Evolutionary conservation across 2,329 filamentous ascomycete genomes (phyloP), one percentile per base, ranked within the genome.

Genomic region (Aspergillus jensenii): DNA sequence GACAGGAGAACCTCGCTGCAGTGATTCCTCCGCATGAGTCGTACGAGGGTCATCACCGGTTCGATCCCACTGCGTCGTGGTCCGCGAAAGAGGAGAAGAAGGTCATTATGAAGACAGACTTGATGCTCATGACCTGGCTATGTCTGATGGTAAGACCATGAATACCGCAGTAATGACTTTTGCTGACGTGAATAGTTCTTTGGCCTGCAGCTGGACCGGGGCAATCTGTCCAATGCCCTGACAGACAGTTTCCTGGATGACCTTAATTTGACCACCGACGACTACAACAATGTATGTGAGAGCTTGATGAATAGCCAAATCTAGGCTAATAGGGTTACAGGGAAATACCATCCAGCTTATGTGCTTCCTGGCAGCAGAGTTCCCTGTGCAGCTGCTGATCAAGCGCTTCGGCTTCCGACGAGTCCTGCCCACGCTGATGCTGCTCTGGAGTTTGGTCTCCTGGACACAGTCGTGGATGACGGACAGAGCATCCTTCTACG

Each of bases 311-410:
- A 12, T 6, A n/a, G 19, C 15, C 6, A 12, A 19, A 6, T 25
- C 23, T 9, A 23, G 8, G 17, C 31, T 15, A 35, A 12, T 3
- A 15, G 23, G 9, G 4, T 4, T 6, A 3, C 19, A 67, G 65
- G 68, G 68, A 9, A 60, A 55, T 6, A 67, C 67, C 15, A 66
- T 69, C 35, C 65, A 68, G 48, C 54, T 66, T 3, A 43, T 69
- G 8, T 66, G 61, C 55, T 69, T 68, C 47, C 58, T 69, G 1
- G 58, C 64, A 3, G 77, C 78, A 1, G 78, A 79, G 50, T 68
- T 81, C 15, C 79, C 79, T 0, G 78, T 77, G 0, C 78, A 80
- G 46, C 71, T 81, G 6, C 73, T 80, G 19, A 78, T 76, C 41
- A 81, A 81, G 61, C 76, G 77, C 50, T 65, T 77, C 8, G 78